Percentiles rank a stretch among this genome's conserved stretches.
Conservation (phyloP, 768 basidiomycete genomes). For the Rickenella mellea region DNA sequence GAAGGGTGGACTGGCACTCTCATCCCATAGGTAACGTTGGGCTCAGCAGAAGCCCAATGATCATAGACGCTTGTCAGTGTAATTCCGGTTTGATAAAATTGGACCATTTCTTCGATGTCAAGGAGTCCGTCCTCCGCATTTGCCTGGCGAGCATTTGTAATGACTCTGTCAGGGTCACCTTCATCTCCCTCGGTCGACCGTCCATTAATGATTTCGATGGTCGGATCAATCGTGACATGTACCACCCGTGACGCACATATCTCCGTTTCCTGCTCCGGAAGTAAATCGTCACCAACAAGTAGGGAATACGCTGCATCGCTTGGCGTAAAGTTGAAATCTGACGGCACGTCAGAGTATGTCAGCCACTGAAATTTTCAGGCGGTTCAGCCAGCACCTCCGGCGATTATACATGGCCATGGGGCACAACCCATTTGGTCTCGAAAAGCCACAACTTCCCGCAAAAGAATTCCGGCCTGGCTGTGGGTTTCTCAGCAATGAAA, state of each 20-base stretch:
- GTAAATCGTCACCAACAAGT: slow-evolving; percentile 51
- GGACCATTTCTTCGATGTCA: slow-evolving; percentile 41
- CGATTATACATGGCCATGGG: slow-evolving; percentile 73
- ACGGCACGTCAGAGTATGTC: slow-evolving; percentile 1
- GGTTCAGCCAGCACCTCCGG: slow-evolving; percentile 53
- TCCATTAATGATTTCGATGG: slow-evolving; percentile 24
- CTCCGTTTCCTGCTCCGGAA: slow-evolving; percentile 38
- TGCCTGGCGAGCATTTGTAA: slow-evolving; percentile 64
- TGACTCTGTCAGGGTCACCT: slow-evolving; percentile 56
- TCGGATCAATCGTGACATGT: slow-evolving; percentile 59
- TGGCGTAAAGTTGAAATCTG: slow-evolving; percentile 89
- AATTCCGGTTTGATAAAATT: slow-evolving; percentile 26
- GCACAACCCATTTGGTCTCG: slow-evolving; percentile 31
- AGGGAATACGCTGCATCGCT: slow-evolving; percentile 77
- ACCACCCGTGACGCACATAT: slow-evolving; percentile 62
- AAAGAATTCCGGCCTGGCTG: slow-evolving; percentile 72
- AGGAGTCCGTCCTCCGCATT: slow-evolving; percentile 60
- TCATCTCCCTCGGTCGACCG: slow-evolving; percentile 17
- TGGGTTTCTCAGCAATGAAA: slow-evolving; percentile 1
- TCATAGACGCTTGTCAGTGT: slow-evolving; percentile 60
- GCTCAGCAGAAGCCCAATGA: slow-evolving; percentile 8
- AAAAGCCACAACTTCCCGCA: slow-evolving; percentile 54
- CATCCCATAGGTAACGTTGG: slow-evolving; percentile 38
- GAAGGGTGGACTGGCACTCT: slow-evolving; percentile 29
- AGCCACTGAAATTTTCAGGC: neutral